Evolutionary conservation across 805 yeast genomes (phyloP), one percentile per base, ranked within the genome.

Genomic region (Candida peoriensis): DNA sequence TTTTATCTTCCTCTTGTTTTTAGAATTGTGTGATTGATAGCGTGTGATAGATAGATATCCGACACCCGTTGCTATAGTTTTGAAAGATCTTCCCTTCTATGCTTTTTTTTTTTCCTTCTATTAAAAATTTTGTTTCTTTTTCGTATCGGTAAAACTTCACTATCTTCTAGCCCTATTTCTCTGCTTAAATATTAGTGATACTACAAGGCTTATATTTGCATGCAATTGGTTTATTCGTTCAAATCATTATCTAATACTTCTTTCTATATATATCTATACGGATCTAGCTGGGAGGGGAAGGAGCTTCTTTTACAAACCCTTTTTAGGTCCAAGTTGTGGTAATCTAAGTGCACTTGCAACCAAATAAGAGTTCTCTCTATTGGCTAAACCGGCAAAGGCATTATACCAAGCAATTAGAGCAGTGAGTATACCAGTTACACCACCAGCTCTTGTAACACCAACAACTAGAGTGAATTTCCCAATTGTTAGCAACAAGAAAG

Each of bases 361-460:
- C 29, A 81, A 30, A 53, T 78, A 81, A 5, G 86, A 64, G 57
- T 82, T 83, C 50, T 76, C 80, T 24, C 61, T 63, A 39, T 71
- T 81, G 20, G 85, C 76, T 22, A 75, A 55, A 68, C 86, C 87
- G 3, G 84, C 82, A 45, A 66, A 77, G 6, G 86, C 85, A 52
- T 78, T 78, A 51, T 78, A 79, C 80, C 81, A 80, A 1, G 81
- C 82, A 32, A 76, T 55, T 41, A 77, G 64, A 0, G 84, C 70
- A 20, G 78, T 72, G 6, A 79, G 61, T 14, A 79, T 63, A 30
- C 85, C 87, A n/a, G 74, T 33, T 13, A 75, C 68, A 46, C 88
- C 88, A 29, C 78, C 86, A 8, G 81, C 84, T 37, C 52, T 63
- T 2, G 60, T 58, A 35, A 64, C 57, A 17, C 44, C 47, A 2